Evolutionary conservation across 352 stramenopile species (phyloP), one percentile per base, ranked within the genome.

Genomic region (Phytophthora megakarya): DNA sequence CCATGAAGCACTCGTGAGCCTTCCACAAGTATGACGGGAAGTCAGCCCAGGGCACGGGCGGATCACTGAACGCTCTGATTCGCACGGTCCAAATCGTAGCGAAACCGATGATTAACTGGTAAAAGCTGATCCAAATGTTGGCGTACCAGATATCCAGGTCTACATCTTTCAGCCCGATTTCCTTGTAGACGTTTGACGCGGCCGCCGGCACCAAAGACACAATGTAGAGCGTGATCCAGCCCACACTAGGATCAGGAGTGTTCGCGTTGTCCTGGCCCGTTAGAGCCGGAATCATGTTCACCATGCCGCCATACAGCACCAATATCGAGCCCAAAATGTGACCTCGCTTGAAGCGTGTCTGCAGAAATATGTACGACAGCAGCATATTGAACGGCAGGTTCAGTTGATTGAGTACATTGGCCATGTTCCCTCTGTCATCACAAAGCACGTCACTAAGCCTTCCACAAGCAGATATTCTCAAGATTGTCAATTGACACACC

Each of bases 301-400:
- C 86, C 35, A 93, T 75, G 1, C 85, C 88, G 16, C 88, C 88
- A 67, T 96, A 96, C 22, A 96, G 67, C 25, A 94, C 86, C 38
- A 96, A 68, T 43, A 90, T 91, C 16, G 88, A 89, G 43, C 88
- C 88, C 42, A 95, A 72, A 38, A 94, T 86, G 66, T 96, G 88
- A 33, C 80, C 82, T 19, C 85, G 83, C 61, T 92, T 92, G 77
- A 94, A 96, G 22, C 75, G 75, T 46, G 85, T 92, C 26, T 78
- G 72, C 15, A 96, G 65, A 42, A 96, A 88, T 18, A 92, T 65
- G 69, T 90, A 90, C 26, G 86, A 89, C 37, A 94, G 63, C 46
- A 88, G 37, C 86, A 96, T 95, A 70, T 96, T 95, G 67, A 96
- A 88, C 64, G 88, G 88, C 45, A 96, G 70, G 59, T 88, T 92